Evolutionary conservation across 352 stramenopile genomes (phyloP).

Genomic region (Phytophthora palmivora): DNA sequence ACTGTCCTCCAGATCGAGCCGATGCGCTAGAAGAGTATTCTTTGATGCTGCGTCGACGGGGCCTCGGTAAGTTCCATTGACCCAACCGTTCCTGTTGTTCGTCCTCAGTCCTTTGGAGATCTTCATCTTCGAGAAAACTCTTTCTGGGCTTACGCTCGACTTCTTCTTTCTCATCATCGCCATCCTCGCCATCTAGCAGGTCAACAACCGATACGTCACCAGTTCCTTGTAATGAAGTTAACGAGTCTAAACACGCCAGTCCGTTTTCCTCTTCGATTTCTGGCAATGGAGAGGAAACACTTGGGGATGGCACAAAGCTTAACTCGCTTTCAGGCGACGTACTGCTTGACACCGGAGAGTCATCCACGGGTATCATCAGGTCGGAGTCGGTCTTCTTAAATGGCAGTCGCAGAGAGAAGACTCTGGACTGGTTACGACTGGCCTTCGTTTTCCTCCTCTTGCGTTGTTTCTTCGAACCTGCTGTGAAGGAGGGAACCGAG

Average conservation of each 20-base stretch:
- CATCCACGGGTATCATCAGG: slow-evolving; percentile 15
- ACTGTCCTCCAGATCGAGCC: slow-evolving; percentile 52
- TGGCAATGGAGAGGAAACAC: slow-evolving; percentile 25
- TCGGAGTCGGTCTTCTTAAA: slow-evolving; percentile 52
- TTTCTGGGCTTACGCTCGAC: slow-evolving; percentile 23
- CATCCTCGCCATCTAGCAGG: slow-evolving; percentile 51
- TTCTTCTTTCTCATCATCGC: slow-evolving; percentile 60
- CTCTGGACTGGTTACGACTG: slow-evolving; percentile 36
- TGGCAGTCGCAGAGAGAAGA: slow-evolving; percentile 58
- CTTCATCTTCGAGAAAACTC: slow-evolving; percentile 41
- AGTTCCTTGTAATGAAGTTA: slow-evolving; percentile 4
- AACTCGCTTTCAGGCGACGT: slow-evolving; percentile 36
- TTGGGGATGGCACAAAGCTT: slow-evolving; percentile 34
- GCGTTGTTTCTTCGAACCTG: slow-evolving; percentile 32
- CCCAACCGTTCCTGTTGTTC: slow-evolving; percentile 72
- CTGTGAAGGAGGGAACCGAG: slow-evolving; percentile 27
- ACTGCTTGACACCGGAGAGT: slow-evolving; percentile 34
- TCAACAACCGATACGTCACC: slow-evolving; percentile 20
- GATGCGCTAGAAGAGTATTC: slow-evolving; percentile 47
- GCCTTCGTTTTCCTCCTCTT: slow-evolving; percentile 37
- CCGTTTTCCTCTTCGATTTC: slow-evolving; percentile 36
- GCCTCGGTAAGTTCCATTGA: slow-evolving; percentile 76
- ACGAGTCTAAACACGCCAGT: slow-evolving; percentile 9
- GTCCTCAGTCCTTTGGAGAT: slow-evolving; percentile 40
- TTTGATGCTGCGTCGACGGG: slow-evolving; percentile 51